phyloP scores from a whole-genome alignment of 345 rosid genomes.

The Citrus maxima region DNA sequence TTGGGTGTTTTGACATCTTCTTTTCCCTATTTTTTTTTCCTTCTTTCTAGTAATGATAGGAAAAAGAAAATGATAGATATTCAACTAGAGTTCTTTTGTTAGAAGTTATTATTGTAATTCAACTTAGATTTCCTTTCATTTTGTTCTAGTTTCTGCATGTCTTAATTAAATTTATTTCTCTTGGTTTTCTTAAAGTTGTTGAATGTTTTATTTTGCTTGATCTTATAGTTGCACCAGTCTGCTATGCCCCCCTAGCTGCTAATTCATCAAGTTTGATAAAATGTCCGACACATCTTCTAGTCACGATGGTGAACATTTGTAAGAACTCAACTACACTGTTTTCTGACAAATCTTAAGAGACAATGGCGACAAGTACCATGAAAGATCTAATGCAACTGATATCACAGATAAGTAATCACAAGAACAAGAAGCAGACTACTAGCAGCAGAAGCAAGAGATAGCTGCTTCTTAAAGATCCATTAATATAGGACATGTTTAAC shows the following conservation, averaged over 20 bases:
- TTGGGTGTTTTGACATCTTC: too few relatives aligned
- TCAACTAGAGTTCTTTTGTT: too few relatives aligned
- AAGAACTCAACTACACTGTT: constrained; percentile 8
- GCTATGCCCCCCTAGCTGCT: constrained; percentile 25
- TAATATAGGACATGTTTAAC: not conserved
- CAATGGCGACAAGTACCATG: constrained; percentile 3
- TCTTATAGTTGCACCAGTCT: constrained; percentile 21
- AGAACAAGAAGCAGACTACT: not conserved
- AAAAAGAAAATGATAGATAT: too few relatives aligned
- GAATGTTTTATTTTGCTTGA: too few relatives aligned
- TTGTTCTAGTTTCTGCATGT: too few relatives aligned
- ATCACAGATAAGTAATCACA: not conserved
- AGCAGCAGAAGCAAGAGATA: not conserved
- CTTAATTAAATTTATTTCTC: too few relatives aligned
- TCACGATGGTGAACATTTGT: constrained; percentile 17
- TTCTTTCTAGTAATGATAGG: too few relatives aligned
- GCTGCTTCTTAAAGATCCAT: not conserved
- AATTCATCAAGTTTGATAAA: constrained; percentile 25
- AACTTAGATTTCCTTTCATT: too few relatives aligned
- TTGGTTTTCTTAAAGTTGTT: too few relatives aligned
- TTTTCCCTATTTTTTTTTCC: too few relatives aligned
- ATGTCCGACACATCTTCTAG: constrained; percentile 16
- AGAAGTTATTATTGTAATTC: too few relatives aligned
- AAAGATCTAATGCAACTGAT: not conserved
- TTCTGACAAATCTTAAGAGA: not conserved